Evolutionary conservation across 495 filamentous ascomycete species (phyloP).

Genomic region (Cercophora samala): DNA sequence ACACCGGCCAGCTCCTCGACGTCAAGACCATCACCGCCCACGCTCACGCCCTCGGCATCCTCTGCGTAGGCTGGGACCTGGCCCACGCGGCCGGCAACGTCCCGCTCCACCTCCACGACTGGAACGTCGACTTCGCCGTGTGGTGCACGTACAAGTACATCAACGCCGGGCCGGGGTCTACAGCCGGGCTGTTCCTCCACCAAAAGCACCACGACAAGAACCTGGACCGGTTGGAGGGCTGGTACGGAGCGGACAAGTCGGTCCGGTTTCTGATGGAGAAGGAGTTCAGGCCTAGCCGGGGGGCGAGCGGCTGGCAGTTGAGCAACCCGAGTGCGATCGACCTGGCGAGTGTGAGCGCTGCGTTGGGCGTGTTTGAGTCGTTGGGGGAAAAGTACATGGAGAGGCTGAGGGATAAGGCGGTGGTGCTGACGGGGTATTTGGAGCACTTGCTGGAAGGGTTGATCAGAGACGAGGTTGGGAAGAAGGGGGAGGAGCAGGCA

Average conservation of each 20-base stretch:
- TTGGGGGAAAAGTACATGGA: conserved; percentile 52
- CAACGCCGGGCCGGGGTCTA: conserved; percentile 81
- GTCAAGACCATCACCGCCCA: conserved; percentile 75
- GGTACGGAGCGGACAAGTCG: conserved; percentile 77
- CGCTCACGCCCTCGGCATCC: conserved; percentile 69
- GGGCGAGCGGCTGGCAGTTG: conserved; percentile 63
- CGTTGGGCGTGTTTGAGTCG: conserved; percentile 69
- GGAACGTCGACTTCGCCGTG: conserved; percentile 90
- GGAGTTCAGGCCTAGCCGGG: conserved; percentile 64
- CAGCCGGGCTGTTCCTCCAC: conserved; percentile 83
- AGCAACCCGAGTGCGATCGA: conserved; percentile 63
- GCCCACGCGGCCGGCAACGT: conserved; percentile 93
- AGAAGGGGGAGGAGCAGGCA: conserved; percentile 40
- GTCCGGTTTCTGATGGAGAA: conserved; percentile 75
- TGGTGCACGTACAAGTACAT: conserved; percentile 98
- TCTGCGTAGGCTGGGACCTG: conserved; percentile 81
- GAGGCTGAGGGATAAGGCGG: conserved; percentile 65
- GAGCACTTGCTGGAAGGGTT: conserved; percentile 59
- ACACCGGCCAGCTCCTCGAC: conserved; percentile 86
- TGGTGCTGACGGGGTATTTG: conserved; percentile 72
- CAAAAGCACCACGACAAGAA: conserved; percentile 51
- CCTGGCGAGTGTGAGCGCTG: conserved; percentile 63
- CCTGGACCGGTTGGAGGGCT: conserved; percentile 59
- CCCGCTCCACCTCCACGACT: conserved; percentile 73
- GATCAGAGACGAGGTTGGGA: conserved; percentile 29